Evolutionary conservation across 257 asterid species (phyloP).

Genomic region (Henckelia pumila): DNA sequence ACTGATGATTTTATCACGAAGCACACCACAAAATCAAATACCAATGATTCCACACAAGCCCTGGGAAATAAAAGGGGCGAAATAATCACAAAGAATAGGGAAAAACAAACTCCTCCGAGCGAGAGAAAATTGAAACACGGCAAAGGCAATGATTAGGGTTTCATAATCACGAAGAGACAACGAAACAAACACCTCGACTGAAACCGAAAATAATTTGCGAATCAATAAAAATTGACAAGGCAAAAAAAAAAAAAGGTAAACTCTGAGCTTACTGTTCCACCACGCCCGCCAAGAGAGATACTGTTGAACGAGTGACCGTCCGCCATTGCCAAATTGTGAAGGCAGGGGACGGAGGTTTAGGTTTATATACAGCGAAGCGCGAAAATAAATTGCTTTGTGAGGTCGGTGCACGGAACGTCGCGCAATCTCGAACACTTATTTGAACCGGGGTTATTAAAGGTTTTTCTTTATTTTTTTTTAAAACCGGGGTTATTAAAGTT

Average conservation of each 20-base stretch:
- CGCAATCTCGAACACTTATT: background rate
- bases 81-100: background rate
- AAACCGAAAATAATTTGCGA: background rate
- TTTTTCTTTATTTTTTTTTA: no score
- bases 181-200: background rate
- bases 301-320: slow-evolving; percentile 79
- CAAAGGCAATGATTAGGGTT: slow-evolving; percentile 26
- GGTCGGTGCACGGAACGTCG: background rate
- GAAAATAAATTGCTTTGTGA: slow-evolving; percentile 27
- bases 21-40: slow-evolving; percentile 4
- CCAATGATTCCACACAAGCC: slow-evolving; percentile 19
- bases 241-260: background rate
- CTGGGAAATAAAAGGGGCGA: slow-evolving; percentile 16
- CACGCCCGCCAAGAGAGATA: slow-evolving; percentile 88
- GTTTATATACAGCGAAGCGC: background rate
- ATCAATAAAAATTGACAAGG: background rate
- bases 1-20: background rate
- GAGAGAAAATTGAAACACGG: background rate
- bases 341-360: background rate
- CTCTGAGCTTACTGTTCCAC: slow-evolving; percentile 63
- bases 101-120: background rate
- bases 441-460: no score
- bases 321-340: slow-evolving; percentile 37
- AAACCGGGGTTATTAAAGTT: no score
- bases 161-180: background rate